phyloP scores from a whole-genome alignment of 1,284 basidiomycete species.

The Hypsizygus ulmarius region DNA sequence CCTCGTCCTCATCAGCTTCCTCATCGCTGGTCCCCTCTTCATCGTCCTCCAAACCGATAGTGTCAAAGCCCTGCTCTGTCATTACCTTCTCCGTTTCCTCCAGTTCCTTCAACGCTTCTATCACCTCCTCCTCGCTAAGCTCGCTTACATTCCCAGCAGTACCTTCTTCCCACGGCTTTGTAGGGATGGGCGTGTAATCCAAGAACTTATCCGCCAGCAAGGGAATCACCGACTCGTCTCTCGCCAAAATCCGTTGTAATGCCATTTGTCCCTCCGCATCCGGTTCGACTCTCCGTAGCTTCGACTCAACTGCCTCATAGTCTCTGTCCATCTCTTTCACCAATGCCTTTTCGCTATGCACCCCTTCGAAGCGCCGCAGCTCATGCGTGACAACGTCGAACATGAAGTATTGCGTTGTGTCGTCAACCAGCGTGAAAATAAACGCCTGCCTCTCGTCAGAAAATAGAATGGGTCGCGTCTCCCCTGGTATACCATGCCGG shows the following conservation, averaged over 20 bases:
- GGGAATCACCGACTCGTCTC: conserved; percentile 31
- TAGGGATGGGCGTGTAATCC: conserved; percentile 27
- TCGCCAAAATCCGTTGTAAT: conserved; percentile 26
- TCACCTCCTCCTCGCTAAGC: conserved; percentile 11
- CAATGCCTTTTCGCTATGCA: conserved; percentile 19
- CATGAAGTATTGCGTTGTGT: conserved; percentile 18
- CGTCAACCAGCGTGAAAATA: conserved; percentile 22
- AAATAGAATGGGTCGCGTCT: conserved; percentile 32
- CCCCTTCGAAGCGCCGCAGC: conserved; percentile 20
- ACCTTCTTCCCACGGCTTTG: conserved; percentile 23
- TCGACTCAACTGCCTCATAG: conserved; percentile 13
- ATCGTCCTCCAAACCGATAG: background rate
- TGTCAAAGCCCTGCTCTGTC: conserved; percentile 2
- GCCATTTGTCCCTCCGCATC: conserved; percentile 26
- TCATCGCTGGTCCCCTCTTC: background rate
- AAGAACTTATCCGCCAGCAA: conserved; percentile 29
- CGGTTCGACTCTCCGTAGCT: conserved; percentile 17
- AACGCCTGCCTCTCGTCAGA: conserved; percentile 21
- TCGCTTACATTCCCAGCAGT: conserved; percentile 3
- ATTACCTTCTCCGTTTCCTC: conserved; percentile 9
- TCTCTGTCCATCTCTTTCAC: conserved; percentile 18
- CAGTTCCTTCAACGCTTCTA: conserved; percentile 12
- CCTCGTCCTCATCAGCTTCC: conserved; percentile 1
- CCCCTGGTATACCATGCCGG: conserved; percentile 30
- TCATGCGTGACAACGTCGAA: conserved; percentile 15